phyloP scores from a whole-genome alignment of 2,329 filamentous ascomycete genomes.

The Arachnomyces sp. region DNA sequence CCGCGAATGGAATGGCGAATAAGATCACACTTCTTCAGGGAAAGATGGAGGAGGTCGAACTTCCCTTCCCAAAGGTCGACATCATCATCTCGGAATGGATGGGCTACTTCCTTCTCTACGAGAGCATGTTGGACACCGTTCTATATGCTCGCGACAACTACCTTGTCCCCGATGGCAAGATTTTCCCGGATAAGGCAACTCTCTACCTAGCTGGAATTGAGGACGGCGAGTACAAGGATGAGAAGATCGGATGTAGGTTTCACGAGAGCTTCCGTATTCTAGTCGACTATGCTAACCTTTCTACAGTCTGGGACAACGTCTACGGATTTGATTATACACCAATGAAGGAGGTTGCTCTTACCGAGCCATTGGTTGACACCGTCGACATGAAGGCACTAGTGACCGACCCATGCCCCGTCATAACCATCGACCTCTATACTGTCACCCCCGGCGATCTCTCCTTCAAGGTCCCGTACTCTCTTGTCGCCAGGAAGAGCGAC shows the following conservation, averaged over 20 bases:
- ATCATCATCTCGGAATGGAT: constrained; percentile 99
- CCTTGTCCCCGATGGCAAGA: constrained; percentile 74
- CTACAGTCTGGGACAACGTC: constrained; percentile 93
- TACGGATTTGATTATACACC: constrained; percentile 97
- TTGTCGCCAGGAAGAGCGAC: constrained; percentile 74
- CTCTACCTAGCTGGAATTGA: constrained; percentile 96
- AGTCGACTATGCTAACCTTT: constrained; percentile 18
- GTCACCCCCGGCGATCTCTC: constrained; percentile 75
- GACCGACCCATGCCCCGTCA: constrained; percentile 75
- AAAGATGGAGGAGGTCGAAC: constrained; percentile 97
- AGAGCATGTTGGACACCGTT: constrained; percentile 98
- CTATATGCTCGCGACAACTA: constrained; percentile 93
- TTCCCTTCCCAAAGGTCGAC: constrained; percentile 92
- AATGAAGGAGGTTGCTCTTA: constrained; percentile 85
- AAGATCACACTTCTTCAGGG: constrained; percentile 97
- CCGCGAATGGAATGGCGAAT: constrained; percentile 79
- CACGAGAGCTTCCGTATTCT: not conserved
- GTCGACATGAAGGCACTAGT: constrained; percentile 96
- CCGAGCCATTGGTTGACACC: constrained; percentile 93
- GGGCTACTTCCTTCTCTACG: constrained; percentile 98
- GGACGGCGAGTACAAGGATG: constrained; percentile 98
- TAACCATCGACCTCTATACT: constrained; percentile 89
- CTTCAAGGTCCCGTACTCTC: constrained; percentile 69
- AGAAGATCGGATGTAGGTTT: constrained; percentile 94
- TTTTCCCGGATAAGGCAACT: constrained; percentile 98